Evolutionary conservation across 106 monocot genomes (phyloP).

Genomic region (Acorus gramineus): DNA sequence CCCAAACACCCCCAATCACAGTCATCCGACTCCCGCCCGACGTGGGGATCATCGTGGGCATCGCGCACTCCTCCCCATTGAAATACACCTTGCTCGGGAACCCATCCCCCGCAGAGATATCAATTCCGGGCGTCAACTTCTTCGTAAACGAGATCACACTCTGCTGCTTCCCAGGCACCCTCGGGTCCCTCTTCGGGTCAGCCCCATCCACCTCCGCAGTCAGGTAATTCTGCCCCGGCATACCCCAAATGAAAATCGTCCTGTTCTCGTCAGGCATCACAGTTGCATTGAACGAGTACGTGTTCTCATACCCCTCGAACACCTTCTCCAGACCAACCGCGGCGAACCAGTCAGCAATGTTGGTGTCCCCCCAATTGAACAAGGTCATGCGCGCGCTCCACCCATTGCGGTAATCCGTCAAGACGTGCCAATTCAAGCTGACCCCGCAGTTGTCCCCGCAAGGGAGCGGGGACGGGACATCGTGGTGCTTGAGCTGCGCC

Average conservation of each 20-base stretch:
- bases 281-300: constrained; percentile 58
- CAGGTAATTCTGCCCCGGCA: constrained; percentile 48
- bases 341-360: constrained; percentile 47
- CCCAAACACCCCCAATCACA: background rate
- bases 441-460: constrained; percentile 61
- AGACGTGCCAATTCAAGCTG: constrained; percentile 68
- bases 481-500: constrained; percentile 36
- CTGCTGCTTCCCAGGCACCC: constrained; percentile 74
- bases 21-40: constrained; percentile 13
- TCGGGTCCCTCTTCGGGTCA: constrained; percentile 22
- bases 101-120: constrained; percentile 50
- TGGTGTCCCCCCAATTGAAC: constrained; percentile 51
- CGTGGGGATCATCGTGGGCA: constrained; percentile 34
- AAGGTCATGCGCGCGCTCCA: constrained; percentile 58
- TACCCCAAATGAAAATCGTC: constrained; percentile 61
- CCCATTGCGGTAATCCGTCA: constrained; percentile 36
- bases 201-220: constrained; percentile 30
- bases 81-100: constrained; percentile 53
- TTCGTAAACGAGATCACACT: constrained; percentile 67
- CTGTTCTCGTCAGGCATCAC: constrained; percentile 19
- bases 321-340: constrained; percentile 46
- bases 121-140: constrained; percentile 43
- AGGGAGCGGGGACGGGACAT: constrained; percentile 35
- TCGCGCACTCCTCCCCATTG: constrained; percentile 67
- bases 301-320: constrained; percentile 42